Evolutionary conservation across 202 grass and related monocot species (phyloP).

Genomic region (Schoenoplectus triqueter): DNA sequence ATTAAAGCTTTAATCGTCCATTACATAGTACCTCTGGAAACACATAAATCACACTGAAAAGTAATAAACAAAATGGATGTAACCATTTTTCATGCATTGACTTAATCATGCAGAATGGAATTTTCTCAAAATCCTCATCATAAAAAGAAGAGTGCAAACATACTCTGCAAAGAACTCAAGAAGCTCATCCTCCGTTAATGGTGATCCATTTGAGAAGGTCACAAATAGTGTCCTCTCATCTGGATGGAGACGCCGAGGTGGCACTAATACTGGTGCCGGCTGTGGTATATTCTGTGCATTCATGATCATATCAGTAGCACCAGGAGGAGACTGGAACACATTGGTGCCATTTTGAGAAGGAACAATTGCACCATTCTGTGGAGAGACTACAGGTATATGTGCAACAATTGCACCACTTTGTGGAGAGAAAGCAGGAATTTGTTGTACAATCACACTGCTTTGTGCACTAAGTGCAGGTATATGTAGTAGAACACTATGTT

Average conservation of each 20-base stretch:
- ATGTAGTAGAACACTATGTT: neutral
- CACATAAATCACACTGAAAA: neutral
- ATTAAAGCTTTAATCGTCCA: neutral
- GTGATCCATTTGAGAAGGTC: constrained; percentile 38
- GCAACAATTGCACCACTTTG: neutral
- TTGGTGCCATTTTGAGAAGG: constrained; percentile 25
- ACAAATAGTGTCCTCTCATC: constrained; percentile 38
- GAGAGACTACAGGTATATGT: neutral
- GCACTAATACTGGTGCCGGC: neutral
- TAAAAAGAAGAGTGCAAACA: constrained; percentile 19
- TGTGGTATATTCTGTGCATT: neutral
- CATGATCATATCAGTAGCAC: constrained; percentile 21
- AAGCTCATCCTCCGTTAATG: constrained; percentile 18
- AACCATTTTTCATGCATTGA: constrained; percentile 6
- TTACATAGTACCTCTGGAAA: neutral
- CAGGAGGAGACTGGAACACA: constrained; percentile 11
- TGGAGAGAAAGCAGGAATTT: neutral
- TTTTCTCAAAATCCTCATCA: constrained; percentile 6
- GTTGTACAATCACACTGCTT: neutral
- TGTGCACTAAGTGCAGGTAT: neutral
- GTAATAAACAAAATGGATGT: constrained; percentile 2
- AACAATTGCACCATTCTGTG: neutral
- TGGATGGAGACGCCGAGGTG: constrained; percentile 30
- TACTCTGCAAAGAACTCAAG: constrained; percentile 14
- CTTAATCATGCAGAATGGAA: constrained; percentile 6